Base-by-base conservation (phyloP, 129 eudicot genomes). In the Tagetes erecta region DNA sequence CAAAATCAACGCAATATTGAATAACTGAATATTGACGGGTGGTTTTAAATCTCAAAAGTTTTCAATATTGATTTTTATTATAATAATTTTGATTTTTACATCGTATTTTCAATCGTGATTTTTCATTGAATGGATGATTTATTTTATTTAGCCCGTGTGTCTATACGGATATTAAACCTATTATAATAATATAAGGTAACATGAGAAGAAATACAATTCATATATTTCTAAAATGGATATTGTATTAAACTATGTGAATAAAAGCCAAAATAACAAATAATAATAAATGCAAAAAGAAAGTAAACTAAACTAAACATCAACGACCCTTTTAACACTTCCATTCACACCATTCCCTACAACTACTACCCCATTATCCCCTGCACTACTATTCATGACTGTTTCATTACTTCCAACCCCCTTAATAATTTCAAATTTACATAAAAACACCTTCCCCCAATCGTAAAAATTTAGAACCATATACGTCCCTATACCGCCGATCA, bases 401-500 rank as follows among this genome's bases (percentile, higher is more conserved):
- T 68, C 80, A 59, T 67, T 70, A 44, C 80, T 67, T 13, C 76
- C 57, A 59, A 8, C 80, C 76, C 79, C 83, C 80, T 81, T 72
- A 77, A 83, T 47, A 51, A 81, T 59, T 42, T 87, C 93, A 72
- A 59, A 86, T 77, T 82, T 83, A 52, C 80, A 11, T 5, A 92
- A 71, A 6, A 49, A 1, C 10, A 58, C 86, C 77, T 38, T 72
- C 0, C 79, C 82, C 96, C 98, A 93, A 73, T 93, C 98, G 90
- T 90, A 75, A 58, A 85, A 14, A 71, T 93, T 88, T 65, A 93
- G 39, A 8, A 90, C 92, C 0, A 93, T 41, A 60, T 80, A 90
- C 14, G 92, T 90, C 65, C 96, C 98, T 37, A 93, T 93, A 64
- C 98, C 98, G 13, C 92, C 98, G 41, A 93, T 93, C 81, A 93